A percentile compares a stretch with the other conserved stretches of the same genome.
Evolutionary conservation across 306 rosid genomes (phyloP).

Genomic region (Dalbergia cochinchinensis): DNA sequence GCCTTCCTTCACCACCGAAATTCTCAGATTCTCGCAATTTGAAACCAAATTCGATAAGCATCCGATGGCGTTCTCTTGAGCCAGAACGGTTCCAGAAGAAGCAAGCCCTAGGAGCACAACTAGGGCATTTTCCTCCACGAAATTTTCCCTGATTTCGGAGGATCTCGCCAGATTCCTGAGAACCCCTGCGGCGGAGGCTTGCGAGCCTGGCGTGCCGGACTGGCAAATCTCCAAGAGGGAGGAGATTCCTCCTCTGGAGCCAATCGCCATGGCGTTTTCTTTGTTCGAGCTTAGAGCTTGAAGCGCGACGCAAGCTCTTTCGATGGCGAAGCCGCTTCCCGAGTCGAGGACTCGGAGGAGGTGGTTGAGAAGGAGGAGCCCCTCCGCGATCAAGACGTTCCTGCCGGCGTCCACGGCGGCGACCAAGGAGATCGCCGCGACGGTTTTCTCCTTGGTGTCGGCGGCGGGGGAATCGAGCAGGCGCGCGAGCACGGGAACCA

Average conservation of each 20-base stretch:
- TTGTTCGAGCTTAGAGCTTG: conserved; percentile 68
- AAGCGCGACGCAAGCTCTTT: conserved; percentile 79
- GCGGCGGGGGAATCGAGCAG: conserved; percentile 65
- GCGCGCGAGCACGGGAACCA: conserved; percentile 81
- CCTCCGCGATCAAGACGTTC: conserved; percentile 73
- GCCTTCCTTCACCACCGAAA: conserved; percentile 69
- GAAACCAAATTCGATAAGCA: conserved; percentile 77
- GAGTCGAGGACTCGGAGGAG: conserved; percentile 81
- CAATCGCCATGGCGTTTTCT: conserved; percentile 84
- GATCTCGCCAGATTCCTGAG: conserved; percentile 73
- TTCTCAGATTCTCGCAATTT: conserved; percentile 63
- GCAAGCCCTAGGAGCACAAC: conserved; percentile 70
- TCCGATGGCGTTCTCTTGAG: conserved; percentile 80
- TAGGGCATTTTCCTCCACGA: conserved; percentile 75
- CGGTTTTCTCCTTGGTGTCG: conserved; percentile 76
- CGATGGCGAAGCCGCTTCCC: conserved; percentile 78
- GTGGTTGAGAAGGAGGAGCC: conserved; percentile 74
- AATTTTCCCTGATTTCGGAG: conserved; percentile 69
- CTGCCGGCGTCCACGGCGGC: conserved; percentile 75
- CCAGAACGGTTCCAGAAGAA: conserved; percentile 76
- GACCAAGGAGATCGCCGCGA: conserved; percentile 75
- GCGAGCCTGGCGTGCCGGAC: conserved; percentile 89
- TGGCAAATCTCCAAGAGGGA: conserved; percentile 88
- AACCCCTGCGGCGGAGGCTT: conserved; percentile 82
- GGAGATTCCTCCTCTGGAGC: conserved; percentile 87